These are phyloP conservation scores for Akebia trifoliata DNA, from an alignment of 164 flowering plant genomes.

Conservation along the genomic window DNA sequence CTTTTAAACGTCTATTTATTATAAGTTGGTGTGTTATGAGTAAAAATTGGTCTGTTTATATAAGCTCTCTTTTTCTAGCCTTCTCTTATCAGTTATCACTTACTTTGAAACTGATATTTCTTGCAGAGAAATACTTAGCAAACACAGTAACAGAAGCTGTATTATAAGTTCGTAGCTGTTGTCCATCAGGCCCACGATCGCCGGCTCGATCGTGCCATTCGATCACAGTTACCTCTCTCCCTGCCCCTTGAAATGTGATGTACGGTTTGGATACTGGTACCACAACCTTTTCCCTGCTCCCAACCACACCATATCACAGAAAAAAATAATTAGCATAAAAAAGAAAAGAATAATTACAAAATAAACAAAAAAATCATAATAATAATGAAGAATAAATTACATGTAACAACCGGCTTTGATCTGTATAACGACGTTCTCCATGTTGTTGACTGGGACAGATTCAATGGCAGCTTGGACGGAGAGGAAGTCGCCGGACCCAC, in stretches of 20 bases:
- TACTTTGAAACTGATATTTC: conserved; percentile 96
- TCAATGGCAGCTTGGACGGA: conserved; percentile 81
- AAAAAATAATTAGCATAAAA: not conserved
- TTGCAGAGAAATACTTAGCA: conserved; percentile 72
- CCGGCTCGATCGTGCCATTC: conserved; percentile 92
- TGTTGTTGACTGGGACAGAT: conserved; percentile 55
- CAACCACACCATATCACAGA: conserved; percentile 2
- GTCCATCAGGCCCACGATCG: conserved; percentile 72
- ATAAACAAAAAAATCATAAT: not conserved
- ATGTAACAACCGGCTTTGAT: conserved; percentile 68
- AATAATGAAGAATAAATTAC: conserved; percentile 28
- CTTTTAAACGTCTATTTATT: no score
- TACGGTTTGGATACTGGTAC: conserved; percentile 76
- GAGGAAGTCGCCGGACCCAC: conserved; percentile 55
- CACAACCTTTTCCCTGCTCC: conserved; percentile 81
- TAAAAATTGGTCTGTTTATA: no score
- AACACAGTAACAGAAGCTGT: conserved; percentile 85
- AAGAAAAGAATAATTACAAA: not conserved
- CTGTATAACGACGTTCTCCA: conserved; percentile 42
- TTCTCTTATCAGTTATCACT: not conserved
- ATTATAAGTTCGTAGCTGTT: conserved; percentile 76
- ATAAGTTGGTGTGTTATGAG: no score
- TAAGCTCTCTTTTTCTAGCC: no score
- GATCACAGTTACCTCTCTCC: conserved; percentile 66
- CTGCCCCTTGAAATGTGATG: conserved; percentile 83